phyloP scores from a whole-genome alignment of 257 asterid genomes.

The Prunella vulgaris region DNA sequence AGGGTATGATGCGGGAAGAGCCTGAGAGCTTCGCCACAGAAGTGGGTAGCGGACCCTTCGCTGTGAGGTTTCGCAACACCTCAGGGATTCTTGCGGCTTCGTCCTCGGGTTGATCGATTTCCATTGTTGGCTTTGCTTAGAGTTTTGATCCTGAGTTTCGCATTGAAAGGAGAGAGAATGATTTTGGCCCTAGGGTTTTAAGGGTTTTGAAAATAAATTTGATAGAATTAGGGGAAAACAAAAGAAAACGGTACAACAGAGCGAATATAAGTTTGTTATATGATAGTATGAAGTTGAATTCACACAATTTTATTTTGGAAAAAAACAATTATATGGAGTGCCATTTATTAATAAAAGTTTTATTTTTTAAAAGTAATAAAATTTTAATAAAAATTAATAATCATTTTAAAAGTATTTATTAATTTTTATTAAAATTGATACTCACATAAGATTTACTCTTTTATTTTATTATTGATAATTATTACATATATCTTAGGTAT shows the following conservation, averaged over 20 bases:
- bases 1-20: slow-evolving; percentile 72
- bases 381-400: too few relatives aligned
- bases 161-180: slow-evolving; percentile 4
- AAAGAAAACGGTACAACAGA: neutral
- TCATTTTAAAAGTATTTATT: too few relatives aligned
- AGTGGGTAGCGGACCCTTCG: slow-evolving; percentile 46
- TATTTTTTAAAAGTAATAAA: too few relatives aligned
- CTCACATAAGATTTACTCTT: too few relatives aligned
- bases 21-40: slow-evolving; percentile 70
- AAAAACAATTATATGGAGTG: too few relatives aligned
- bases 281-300: too few relatives aligned
- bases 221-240: too few relatives aligned
- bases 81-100: slow-evolving; percentile 33
- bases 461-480: too few relatives aligned
- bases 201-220: slow-evolving; percentile 29
- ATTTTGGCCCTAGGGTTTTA: slow-evolving; percentile 35
- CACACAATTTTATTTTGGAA: too few relatives aligned
- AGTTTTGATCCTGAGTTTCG: neutral
- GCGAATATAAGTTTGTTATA: neutral
- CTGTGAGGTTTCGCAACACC: slow-evolving; percentile 36
- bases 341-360: too few relatives aligned
- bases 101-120: slow-evolving; percentile 54
- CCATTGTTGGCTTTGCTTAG: slow-evolving; percentile 35
- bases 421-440: too few relatives aligned
- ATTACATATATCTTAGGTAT: too few relatives aligned